Conservation (phyloP, 2,329 filamentous ascomycete species). For the Lithohypha guttulata region DNA sequence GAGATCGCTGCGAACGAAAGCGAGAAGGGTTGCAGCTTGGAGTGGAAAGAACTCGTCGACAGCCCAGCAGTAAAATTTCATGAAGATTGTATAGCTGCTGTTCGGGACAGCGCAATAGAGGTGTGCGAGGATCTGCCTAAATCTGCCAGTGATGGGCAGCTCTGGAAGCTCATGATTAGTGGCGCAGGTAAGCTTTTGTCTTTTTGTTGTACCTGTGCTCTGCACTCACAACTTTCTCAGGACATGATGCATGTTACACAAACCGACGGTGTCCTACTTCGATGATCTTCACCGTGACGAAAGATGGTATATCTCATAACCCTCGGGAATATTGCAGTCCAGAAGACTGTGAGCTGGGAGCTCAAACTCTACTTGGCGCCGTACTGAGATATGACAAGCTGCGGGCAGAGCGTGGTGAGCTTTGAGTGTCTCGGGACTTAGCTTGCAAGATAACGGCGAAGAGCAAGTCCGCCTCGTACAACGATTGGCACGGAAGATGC, state of each 20-base stretch:
- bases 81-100: conserved; percentile 54
- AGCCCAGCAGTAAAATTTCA: conserved; percentile 52
- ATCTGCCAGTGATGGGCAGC: conserved; percentile 30
- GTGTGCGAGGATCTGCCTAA: conserved; percentile 35
- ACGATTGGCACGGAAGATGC: no score
- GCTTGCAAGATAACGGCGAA: no score
- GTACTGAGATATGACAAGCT: conserved; percentile 35
- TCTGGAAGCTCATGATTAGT: conserved; percentile 44
- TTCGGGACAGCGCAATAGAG: conserved; percentile 48
- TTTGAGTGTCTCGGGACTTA: no score
- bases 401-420: conserved; percentile 7
- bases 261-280: conserved; percentile 50
- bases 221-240: conserved; percentile 21
- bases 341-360: conserved; percentile 39
- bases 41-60: conserved; percentile 22
- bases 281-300: conserved; percentile 60
- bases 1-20: conserved; percentile 17
- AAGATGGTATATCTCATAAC: conserved; percentile 53
- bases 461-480: no score
- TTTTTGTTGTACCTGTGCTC: background rate
- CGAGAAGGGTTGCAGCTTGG: conserved; percentile 20
- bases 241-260: conserved; percentile 55
- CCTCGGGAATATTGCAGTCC: conserved; percentile 52
- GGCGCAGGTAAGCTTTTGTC: conserved; percentile 35
- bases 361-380: conserved; percentile 20